phyloP scores from a whole-genome alignment of 169 alveolate species.

The Amoebophrya sp. region DNA sequence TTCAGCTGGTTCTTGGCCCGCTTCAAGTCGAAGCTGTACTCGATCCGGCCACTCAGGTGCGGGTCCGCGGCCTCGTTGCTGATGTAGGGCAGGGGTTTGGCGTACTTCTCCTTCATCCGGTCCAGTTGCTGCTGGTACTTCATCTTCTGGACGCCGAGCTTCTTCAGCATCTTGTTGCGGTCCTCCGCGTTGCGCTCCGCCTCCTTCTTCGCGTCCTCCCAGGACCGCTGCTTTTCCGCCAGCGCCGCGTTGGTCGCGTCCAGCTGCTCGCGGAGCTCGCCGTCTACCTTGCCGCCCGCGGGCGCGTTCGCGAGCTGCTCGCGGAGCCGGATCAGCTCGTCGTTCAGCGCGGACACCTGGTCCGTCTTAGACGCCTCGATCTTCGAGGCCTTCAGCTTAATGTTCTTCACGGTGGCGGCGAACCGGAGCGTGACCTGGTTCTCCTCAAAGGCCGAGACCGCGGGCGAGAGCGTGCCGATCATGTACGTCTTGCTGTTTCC shows the following conservation, averaged over 20 bases:
- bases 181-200: neutral
- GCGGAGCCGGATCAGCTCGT: neutral
- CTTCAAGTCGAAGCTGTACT: neutral
- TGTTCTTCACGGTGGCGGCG: conserved; percentile 49
- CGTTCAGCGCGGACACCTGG: neutral
- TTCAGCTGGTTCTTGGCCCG: neutral
- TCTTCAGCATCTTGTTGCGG: neutral
- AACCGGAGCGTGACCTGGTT: conserved; percentile 42
- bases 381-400: conserved; percentile 40
- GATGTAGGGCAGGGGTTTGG: neutral
- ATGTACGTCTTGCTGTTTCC: conserved; percentile 71
- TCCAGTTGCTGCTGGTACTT: neutral
- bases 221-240: neutral
- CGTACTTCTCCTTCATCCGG: neutral
- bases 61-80: neutral
- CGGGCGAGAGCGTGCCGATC: conserved; percentile 69
- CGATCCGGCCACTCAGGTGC: neutral
- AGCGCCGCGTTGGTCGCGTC: conserved; percentile 11
- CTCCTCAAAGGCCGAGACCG: conserved; percentile 62
- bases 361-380: neutral
- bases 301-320: neutral
- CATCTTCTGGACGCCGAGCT: neutral
- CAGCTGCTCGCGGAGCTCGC: neutral
- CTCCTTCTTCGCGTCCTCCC: neutral
- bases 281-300: neutral